Base-by-base conservation (phyloP, 1,284 basidiomycete genomes). In the Kwoniella shivajii region DNA sequence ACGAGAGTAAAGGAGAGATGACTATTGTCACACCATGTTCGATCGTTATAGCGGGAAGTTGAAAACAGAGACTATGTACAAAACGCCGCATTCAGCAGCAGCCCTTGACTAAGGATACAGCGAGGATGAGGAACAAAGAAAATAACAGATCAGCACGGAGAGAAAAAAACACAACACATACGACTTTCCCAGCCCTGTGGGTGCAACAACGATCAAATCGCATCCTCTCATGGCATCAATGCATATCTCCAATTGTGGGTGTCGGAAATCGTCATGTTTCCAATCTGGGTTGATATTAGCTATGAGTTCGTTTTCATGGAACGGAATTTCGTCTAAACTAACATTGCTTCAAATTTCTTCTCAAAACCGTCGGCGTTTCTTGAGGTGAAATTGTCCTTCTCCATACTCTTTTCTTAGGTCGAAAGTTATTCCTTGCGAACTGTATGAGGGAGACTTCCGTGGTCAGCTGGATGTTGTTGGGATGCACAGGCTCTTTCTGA, bases 181-280 rank as follows among this genome's bases (percentile, higher is more conserved):
- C 90, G 84, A 76, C 63, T 93, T 93, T 27, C 90, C 90, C 83
- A 92, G 86, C 2, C 91, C 90, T 1, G 90, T 93, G 0, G 91
- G 90, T 7, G 90, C 90, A 2, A 92, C 82, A 5, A 92, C 88
- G n/a, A 91, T 82, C 6, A 91, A 84, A 75, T 91, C 88, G 16
- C 75, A 65, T 81, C 87, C 88, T 61, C 76, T 71, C 27, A 87
- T 78, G 0, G 87, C 88, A 5, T 86, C 85, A 51, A 85, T 81
- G 16, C 91, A 83, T 27, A 92, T 86, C 50, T 88, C 85, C 57
- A 84, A 81, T 76, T 92, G 90, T 58, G 88, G 86, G 24, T 88
- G 89, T 69, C 86, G 86, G 68, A 86, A 92, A 10, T 75, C 78
- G 1, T 77, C 61, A 67, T 89, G 85, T 1, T 85, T 84, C 67